Percentiles rank a stretch among this genome's conserved stretches.
Evolutionary conservation across 306 rosid genomes (phyloP).

Genomic region (Ormosia emarginata): DNA sequence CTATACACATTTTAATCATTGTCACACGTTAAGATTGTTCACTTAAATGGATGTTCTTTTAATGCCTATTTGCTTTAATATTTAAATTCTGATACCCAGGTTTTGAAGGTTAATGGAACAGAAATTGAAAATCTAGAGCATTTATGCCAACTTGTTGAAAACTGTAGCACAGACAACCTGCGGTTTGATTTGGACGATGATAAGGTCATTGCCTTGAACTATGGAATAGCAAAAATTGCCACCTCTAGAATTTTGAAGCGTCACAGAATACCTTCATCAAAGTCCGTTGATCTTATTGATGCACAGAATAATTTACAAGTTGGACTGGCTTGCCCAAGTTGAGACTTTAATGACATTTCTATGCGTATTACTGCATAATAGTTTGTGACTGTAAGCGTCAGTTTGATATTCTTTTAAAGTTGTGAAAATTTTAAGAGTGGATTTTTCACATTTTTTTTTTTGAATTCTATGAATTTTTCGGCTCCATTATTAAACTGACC

Average conservation of each 20-base stretch:
- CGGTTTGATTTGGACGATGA: conserved; percentile 91
- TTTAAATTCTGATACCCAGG: conserved; percentile 43
- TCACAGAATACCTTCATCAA: conserved; percentile 72
- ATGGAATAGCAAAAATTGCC: conserved; percentile 57
- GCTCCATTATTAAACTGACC: neutral
- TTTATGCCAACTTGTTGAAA: conserved; percentile 70
- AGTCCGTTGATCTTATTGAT: conserved; percentile 59
- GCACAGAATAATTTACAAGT: conserved; percentile 18
- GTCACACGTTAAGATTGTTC: conserved; percentile 6
- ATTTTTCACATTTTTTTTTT: neutral
- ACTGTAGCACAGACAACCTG: conserved; percentile 47
- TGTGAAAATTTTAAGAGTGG: neutral
- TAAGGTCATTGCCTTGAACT: conserved; percentile 69
- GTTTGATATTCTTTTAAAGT: neutral
- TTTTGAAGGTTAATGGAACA: conserved; percentile 69
- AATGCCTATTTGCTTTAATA: neutral
- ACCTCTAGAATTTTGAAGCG: conserved; percentile 69
- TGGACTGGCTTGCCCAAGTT: conserved; percentile 14
- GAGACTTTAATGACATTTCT: neutral
- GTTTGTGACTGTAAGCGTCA: neutral
- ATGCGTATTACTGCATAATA: neutral
- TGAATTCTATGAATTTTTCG: neutral
- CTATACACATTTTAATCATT: neutral
- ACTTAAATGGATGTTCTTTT: neutral
- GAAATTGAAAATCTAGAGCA: conserved; percentile 73